Base-by-base conservation (phyloP, 805 yeast species). In the Pichia occidentalis region DNA sequence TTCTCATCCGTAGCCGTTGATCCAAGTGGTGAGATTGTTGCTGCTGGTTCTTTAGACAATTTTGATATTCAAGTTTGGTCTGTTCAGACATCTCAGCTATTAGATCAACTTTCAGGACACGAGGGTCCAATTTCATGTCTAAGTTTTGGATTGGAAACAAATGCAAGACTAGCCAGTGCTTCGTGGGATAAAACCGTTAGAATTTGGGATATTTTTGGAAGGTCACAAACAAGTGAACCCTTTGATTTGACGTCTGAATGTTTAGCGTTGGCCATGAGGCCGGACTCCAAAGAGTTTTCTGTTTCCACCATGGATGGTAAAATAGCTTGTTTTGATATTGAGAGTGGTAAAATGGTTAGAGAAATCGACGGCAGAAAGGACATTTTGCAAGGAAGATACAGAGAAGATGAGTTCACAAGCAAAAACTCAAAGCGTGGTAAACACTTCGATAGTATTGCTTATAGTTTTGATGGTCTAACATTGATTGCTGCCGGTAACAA, bases 101-200 rank as follows among this genome's bases (percentile, higher is more conserved):
- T 92, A 38, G 98, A 92, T 54, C 73, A 85, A 12, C 67, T 92
- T 34, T 67, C 88, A 5, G 98, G 98, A 9, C 98, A 92, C 61
- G 95, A 84, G 50, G 98, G 96, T 2, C 98, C 98, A 1, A 80
- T 92, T 3, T 85, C 95, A 1, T 77, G 86, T 47, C 66, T 92
- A 28, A 75, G 90, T 9, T 90, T 92, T 58, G 95, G 96, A 32
- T 65, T 64, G 10, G 95, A 87, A 52, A 83, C 77, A 43, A 70
- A 77, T 34, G 52, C 60, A 2, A 68, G 78, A 11, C 68, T 92
- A 40, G 97, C 95, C 3, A 79, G 92, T 41, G 94, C 95, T 2
- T 82, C 95, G 17, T 92, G 98, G 98, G 98, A 92, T 63, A 84
- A 83, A 49, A 88, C 97, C 4, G 80, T 88, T 13, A 70, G 98